phyloP scores from a whole-genome alignment of 1,139 yeast species.

The Protomyces pachydermus region DNA sequence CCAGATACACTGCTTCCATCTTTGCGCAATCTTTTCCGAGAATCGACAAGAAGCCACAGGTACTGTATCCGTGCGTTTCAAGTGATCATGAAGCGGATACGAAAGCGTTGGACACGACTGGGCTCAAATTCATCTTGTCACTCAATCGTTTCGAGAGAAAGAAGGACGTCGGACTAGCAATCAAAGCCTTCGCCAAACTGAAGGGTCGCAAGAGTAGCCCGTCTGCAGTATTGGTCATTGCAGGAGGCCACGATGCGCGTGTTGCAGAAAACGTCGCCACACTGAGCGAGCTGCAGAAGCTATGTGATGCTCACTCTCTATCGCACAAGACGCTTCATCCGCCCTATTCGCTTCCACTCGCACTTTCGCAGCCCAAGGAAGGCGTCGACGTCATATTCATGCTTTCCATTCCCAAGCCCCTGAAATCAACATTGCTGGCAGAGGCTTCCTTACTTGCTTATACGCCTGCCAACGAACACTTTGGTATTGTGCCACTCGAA shows the following conservation, averaged over 20 bases:
- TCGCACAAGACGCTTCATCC: conserved; percentile 46
- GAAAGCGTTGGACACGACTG: conserved; percentile 20
- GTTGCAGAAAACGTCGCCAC: conserved; percentile 73
- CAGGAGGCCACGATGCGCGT: conserved; percentile 77
- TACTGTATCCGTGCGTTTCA: conserved; percentile 87
- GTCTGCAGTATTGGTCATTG: conserved; percentile 32
- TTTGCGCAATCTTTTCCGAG: conserved; percentile 59
- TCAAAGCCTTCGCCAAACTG: conserved; percentile 54
- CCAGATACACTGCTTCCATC: conserved; percentile 69
- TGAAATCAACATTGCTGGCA: conserved; percentile 61
- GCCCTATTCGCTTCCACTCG: conserved; percentile 10
- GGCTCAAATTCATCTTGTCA: conserved; percentile 54
- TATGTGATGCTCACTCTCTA: conserved; percentile 49
- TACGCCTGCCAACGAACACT: conserved; percentile 90
- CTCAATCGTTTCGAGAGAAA: conserved; percentile 84
- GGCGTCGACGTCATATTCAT: conserved; percentile 60
- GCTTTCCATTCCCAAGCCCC: conserved; percentile 66
- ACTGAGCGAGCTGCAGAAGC: conserved; percentile 53
- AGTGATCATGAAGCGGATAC: conserved; percentile 6
- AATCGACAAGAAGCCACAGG: conserved; percentile 54
- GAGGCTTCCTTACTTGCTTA: conserved; percentile 62
- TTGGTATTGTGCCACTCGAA: conserved; percentile 95
- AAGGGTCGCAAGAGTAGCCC: conserved; percentile 33
- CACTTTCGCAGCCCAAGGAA: conserved; percentile 31
- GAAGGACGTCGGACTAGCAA: conserved; percentile 74